These are phyloP conservation scores for Sordariomycetes sp. DNA, from an alignment of 2,329 filamentous ascomycete species.

Conservation along the genomic window DNA sequence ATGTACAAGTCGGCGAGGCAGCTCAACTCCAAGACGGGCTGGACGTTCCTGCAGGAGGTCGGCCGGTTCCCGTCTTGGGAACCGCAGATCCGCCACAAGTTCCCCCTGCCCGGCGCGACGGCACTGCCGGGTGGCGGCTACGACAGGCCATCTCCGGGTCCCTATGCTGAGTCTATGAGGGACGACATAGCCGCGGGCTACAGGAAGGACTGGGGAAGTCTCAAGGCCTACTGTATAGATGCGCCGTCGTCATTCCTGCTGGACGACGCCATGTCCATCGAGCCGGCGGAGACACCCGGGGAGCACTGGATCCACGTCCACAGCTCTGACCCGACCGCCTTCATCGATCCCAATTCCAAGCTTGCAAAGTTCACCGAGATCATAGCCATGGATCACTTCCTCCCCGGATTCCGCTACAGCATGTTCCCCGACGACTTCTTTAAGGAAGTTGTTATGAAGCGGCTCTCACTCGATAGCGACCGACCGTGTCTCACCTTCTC, in stretches of 20 bases:
- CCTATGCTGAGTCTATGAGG: slow-evolving; percentile 20
- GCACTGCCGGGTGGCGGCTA: slow-evolving; percentile 22
- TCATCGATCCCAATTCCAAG: slow-evolving; percentile 43
- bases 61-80: slow-evolving; percentile 61
- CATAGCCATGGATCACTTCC: slow-evolving; percentile 44
- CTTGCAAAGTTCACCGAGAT: slow-evolving; percentile 48
- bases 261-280: slow-evolving; percentile 67
- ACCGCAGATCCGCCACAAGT: slow-evolving; percentile 47
- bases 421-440: slow-evolving; percentile 36
- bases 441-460: slow-evolving; percentile 26
- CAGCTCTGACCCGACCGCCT: slow-evolving; percentile 65
- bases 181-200: slow-evolving; percentile 31
- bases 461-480: slow-evolving; percentile 39
- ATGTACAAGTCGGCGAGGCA: slow-evolving; percentile 40
- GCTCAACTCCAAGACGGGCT: slow-evolving; percentile 33
- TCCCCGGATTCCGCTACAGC: slow-evolving; percentile 40
- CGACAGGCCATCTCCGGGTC: slow-evolving; percentile 38
- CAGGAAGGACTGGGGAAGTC: slow-evolving; percentile 44
- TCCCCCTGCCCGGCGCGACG: slow-evolving; percentile 35
- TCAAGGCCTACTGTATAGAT: slow-evolving; percentile 63
- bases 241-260: slow-evolving; percentile 52
- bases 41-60: slow-evolving; percentile 63
- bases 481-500: slow-evolving; percentile 49
- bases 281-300: slow-evolving; percentile 34
- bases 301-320: slow-evolving; percentile 69